Conservation (phyloP, 2,329 filamentous ascomycete genomes). For the Trichoderma lentiforme region DNA sequence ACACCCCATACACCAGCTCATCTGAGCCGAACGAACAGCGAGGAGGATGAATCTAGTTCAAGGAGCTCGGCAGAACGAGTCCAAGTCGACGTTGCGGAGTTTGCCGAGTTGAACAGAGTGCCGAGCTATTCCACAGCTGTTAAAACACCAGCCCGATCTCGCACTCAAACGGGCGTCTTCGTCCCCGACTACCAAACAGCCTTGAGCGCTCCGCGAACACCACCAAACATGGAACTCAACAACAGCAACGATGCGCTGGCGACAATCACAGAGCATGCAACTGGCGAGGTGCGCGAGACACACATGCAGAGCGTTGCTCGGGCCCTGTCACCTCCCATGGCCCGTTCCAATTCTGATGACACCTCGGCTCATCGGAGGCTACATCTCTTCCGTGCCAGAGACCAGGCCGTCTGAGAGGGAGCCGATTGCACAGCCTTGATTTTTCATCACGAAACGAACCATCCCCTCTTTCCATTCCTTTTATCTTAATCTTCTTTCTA, state of each 20-base stretch:
- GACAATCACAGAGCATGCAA: slow-evolving; percentile 33
- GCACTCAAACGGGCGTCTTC: slow-evolving; percentile 45
- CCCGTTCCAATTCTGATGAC: slow-evolving; percentile 12
- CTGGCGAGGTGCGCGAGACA: slow-evolving; percentile 24
- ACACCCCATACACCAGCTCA: slow-evolving; percentile 43
- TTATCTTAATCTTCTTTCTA: background rate
- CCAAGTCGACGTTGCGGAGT: slow-evolving; percentile 56
- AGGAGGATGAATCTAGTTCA: slow-evolving; percentile 48
- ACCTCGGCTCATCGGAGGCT: slow-evolving; percentile 27
- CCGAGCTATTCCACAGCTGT: slow-evolving; percentile 76
- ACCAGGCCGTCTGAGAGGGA: slow-evolving; percentile 29
- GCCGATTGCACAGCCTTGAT: background rate
- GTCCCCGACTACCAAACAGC: slow-evolving; percentile 68
- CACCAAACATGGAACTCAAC: slow-evolving; percentile 36
- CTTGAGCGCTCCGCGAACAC: slow-evolving; percentile 50
- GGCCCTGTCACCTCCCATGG: background rate
- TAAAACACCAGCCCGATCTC: slow-evolving; percentile 57
- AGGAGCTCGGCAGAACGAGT: slow-evolving; percentile 55
- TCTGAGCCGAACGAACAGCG: slow-evolving; percentile 54
- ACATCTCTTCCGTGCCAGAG: slow-evolving; percentile 36
- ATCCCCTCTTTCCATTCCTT: background rate
- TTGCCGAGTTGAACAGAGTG: slow-evolving; percentile 67
- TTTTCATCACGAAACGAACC: background rate
- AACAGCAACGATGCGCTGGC: slow-evolving; percentile 30
- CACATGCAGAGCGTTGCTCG: slow-evolving; percentile 1